These are phyloP conservation scores for Uronychia setigera DNA, from an alignment of 73 alveolate genomes.

Conservation along the genomic window DNA sequence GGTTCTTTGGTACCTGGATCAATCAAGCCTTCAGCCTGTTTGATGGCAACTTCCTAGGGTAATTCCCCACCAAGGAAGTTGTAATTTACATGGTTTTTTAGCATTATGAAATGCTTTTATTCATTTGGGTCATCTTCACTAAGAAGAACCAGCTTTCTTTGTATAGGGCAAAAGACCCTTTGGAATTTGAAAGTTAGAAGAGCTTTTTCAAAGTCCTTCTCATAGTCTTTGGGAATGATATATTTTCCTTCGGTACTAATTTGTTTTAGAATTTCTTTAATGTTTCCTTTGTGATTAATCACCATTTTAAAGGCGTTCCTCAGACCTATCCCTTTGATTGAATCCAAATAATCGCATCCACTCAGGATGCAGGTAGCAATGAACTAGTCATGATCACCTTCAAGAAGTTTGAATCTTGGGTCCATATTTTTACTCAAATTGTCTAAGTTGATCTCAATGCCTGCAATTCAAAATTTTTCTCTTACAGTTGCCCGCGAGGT, in stretches of 20 bases:
- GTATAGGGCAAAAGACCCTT: constrained; percentile 5
- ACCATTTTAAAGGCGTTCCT: constrained; percentile 32
- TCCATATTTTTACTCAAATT: neutral
- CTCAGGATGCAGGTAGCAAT: constrained; percentile 85
- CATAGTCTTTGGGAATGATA: neutral
- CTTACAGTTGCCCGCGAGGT: constrained; percentile 14
- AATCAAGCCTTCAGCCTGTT: neutral
- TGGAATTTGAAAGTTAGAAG: constrained; percentile 6
- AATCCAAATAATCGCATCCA: constrained; percentile 90
- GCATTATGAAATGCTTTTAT: neutral
- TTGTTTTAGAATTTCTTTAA: neutral
- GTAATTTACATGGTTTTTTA: neutral
- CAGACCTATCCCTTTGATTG: constrained; percentile 81
- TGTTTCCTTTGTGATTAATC: neutral
- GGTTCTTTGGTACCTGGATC: neutral
- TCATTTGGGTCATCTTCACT: neutral
- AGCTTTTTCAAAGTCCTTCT: constrained; percentile 10
- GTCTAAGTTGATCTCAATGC: neutral
- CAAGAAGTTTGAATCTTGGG: neutral
- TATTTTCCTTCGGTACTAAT: neutral
- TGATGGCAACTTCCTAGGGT: neutral
- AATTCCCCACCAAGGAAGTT: neutral
- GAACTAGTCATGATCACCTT: constrained; percentile 74
- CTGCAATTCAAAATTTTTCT: neutral
- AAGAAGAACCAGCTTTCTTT: neutral